Evolutionary conservation across 2,329 filamentous ascomycete genomes (phyloP).

Genomic region (Tolypocladium capitatum): DNA sequence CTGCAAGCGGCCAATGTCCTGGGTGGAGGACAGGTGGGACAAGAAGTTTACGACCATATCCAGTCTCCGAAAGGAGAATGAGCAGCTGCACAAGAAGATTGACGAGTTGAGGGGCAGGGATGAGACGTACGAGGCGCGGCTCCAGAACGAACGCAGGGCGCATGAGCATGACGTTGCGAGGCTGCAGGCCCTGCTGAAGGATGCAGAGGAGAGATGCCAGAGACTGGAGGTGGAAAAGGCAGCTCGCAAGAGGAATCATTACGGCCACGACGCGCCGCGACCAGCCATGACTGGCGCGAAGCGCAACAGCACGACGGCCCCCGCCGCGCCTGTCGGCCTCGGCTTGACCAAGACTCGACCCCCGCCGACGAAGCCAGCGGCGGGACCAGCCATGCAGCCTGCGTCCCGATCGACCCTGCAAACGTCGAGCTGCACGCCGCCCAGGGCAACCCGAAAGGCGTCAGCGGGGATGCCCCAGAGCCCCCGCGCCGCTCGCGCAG

Average conservation of each 20-base stretch:
- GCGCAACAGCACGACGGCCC: background rate
- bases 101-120: slow-evolving; percentile 24
- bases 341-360: slow-evolving; percentile 12
- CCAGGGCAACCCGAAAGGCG: background rate
- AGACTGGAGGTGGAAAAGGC: slow-evolving; percentile 15
- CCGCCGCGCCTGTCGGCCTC: slow-evolving; percentile 4
- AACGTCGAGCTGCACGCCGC: background rate
- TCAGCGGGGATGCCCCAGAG: background rate
- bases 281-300: slow-evolving; percentile 2
- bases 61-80: slow-evolving; percentile 19
- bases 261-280: slow-evolving; percentile 5
- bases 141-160: slow-evolving; percentile 21
- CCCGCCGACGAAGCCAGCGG: slow-evolving; percentile 10
- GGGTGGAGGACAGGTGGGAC: slow-evolving; percentile 24
- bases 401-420: background rate
- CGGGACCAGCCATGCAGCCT: slow-evolving; percentile 2
- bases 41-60: slow-evolving; percentile 15
- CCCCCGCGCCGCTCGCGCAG: background rate
- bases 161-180: slow-evolving; percentile 18
- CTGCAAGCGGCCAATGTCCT: slow-evolving; percentile 26
- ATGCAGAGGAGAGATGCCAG: slow-evolving; percentile 19
- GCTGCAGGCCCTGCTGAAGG: slow-evolving; percentile 21
- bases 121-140: slow-evolving; percentile 23
- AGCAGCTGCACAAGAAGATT: slow-evolving; percentile 18
- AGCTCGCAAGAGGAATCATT: slow-evolving; percentile 8